A percentile compares a stretch with the other conserved stretches of the same genome.
These are phyloP conservation scores for Allodekkera sacchari DNA, from an alignment of 805 yeast species.

Conservation along the genomic window DNA sequence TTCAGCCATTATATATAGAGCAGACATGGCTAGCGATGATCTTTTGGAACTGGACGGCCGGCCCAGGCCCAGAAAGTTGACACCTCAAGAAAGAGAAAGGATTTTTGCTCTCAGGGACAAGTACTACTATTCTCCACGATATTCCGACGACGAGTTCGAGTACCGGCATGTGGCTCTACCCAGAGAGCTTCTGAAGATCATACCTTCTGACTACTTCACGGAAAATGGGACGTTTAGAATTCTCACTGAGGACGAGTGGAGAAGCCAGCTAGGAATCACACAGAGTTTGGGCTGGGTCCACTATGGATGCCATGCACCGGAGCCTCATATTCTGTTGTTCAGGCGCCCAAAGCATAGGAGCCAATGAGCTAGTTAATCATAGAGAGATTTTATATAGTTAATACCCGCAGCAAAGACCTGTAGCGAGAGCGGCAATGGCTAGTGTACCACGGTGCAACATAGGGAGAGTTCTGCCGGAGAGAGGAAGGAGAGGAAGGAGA, in stretches of 20 bases:
- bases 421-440: too few species aligned
- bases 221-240: slow-evolving; percentile 92
- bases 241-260: slow-evolving; percentile 93
- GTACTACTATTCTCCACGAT: slow-evolving; percentile 90
- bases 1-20: too few species aligned
- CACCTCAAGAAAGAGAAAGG: slow-evolving; percentile 77
- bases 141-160: slow-evolving; percentile 86
- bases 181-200: slow-evolving; percentile 86
- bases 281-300: slow-evolving; percentile 98
- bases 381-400: too few species aligned
- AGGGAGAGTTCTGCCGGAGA: too few species aligned
- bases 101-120: slow-evolving; percentile 87
- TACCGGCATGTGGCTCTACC: slow-evolving; percentile 97
- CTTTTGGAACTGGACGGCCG: background rate
- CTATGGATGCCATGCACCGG: slow-evolving; percentile 97
- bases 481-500: too few species aligned
- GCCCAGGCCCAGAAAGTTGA: slow-evolving; percentile 56
- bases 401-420: too few species aligned
- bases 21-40: too few species aligned
- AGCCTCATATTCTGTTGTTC: slow-evolving; percentile 91
- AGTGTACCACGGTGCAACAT: too few species aligned
- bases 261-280: slow-evolving; percentile 88
- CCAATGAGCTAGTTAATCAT: too few species aligned
- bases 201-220: slow-evolving; percentile 90
- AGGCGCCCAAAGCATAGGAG: slow-evolving; percentile 47